phyloP scores from a whole-genome alignment of 495 filamentous ascomycete genomes.

The Penicilliopsis zonata region DNA sequence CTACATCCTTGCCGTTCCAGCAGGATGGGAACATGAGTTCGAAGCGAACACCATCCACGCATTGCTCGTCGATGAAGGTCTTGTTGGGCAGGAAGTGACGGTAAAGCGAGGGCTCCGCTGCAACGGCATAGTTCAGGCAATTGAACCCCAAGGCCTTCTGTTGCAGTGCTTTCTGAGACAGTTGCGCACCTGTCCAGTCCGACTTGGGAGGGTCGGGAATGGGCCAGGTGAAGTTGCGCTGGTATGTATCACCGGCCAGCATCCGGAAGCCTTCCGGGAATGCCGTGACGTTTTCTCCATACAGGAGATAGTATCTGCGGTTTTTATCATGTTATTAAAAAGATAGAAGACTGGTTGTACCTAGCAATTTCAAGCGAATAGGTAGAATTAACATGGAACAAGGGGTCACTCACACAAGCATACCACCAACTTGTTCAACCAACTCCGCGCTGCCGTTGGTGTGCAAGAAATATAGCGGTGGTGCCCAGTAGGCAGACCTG shows the following conservation, averaged over 20 bases:
- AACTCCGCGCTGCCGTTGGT: constrained; percentile 41
- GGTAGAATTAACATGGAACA: neutral
- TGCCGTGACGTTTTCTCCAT: constrained; percentile 50
- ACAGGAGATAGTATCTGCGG: constrained; percentile 62
- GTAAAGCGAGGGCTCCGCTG: constrained; percentile 57
- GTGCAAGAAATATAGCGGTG: constrained; percentile 43
- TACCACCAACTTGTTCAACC: constrained; percentile 42
- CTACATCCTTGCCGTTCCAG: constrained; percentile 67
- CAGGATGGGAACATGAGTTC: constrained; percentile 88
- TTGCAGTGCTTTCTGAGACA: constrained; percentile 51
- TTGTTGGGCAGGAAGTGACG: constrained; percentile 77
- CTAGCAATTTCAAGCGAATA: neutral
- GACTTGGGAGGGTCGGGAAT: constrained; percentile 65
- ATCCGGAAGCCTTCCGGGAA: constrained; percentile 77
- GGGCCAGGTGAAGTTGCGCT: constrained; percentile 60
- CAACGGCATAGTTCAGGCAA: constrained; percentile 61
- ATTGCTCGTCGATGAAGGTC: constrained; percentile 61
- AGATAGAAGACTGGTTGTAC: too few species aligned
- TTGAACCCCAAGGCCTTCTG: constrained; percentile 88
- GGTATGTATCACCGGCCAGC: constrained; percentile 62
- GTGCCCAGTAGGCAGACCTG: constrained; percentile 53
- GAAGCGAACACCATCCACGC: constrained; percentile 61
- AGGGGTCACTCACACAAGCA: constrained; percentile 39
- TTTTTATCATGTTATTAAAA: neutral
- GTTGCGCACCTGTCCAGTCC: constrained; percentile 46